phyloP scores from a whole-genome alignment of 768 basidiomycete species.

The Suillus tomentosus region DNA sequence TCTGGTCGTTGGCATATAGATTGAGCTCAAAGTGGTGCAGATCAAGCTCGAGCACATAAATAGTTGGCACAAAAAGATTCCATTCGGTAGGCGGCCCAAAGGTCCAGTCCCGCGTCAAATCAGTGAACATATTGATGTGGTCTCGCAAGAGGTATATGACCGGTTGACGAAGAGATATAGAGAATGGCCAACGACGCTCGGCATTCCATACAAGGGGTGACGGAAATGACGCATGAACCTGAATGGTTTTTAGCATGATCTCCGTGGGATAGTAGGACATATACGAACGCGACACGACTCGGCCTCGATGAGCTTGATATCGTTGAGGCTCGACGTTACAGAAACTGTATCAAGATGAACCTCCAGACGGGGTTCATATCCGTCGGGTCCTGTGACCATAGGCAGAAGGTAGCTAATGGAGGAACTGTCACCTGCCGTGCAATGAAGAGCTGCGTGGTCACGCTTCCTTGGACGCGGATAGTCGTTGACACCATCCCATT shows the following conservation, averaged over 20 bases:
- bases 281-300: slow-evolving; percentile 73
- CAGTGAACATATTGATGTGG: slow-evolving; percentile 92
- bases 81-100: slow-evolving; percentile 81
- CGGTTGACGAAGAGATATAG: slow-evolving; percentile 71
- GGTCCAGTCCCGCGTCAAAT: slow-evolving; percentile 91
- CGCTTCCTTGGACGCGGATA: slow-evolving; percentile 55
- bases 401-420: slow-evolving; percentile 85
- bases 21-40: slow-evolving; percentile 78
- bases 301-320: slow-evolving; percentile 74
- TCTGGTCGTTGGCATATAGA: slow-evolving; percentile 91
- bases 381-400: slow-evolving; percentile 69
- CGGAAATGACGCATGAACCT: slow-evolving; percentile 77
- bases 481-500: slow-evolving; percentile 71
- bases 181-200: slow-evolving; percentile 76
- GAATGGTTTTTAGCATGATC: slow-evolving; percentile 13
- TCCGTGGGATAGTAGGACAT: slow-evolving; percentile 3
- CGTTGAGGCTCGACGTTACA: slow-evolving; percentile 85
- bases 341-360: slow-evolving; percentile 80
- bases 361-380: slow-evolving; percentile 80
- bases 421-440: slow-evolving; percentile 78
- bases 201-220: slow-evolving; percentile 83
- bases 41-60: slow-evolving; percentile 71
- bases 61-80: slow-evolving; percentile 80
- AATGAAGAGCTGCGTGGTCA: slow-evolving; percentile 71
- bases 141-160: slow-evolving; percentile 82